A percentile compares a stretch with the other conserved stretches of the same genome.
Conservation (phyloP, 495 filamentous ascomycete genomes). For the Talaromyces borbonicus region DNA sequence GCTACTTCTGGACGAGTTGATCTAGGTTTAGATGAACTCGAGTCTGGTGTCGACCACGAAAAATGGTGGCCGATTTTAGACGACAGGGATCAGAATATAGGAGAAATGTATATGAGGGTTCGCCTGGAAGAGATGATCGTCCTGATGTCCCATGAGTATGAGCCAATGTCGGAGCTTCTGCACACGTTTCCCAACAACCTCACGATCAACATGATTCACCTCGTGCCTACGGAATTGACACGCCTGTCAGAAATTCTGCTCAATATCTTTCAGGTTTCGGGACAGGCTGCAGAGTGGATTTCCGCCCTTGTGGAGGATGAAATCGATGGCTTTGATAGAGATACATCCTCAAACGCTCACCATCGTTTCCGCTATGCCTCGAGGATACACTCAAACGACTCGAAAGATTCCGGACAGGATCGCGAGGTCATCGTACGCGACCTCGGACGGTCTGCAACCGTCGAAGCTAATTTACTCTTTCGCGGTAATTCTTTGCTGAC, state of each 20-base stretch:
- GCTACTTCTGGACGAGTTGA: constrained; percentile 65
- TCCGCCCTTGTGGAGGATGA: constrained; percentile 91
- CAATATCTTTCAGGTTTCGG: constrained; percentile 95
- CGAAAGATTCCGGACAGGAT: constrained; percentile 51
- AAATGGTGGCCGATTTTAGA: constrained; percentile 84
- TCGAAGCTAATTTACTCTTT: constrained; percentile 91
- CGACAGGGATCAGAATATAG: constrained; percentile 60
- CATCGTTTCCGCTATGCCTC: constrained; percentile 64
- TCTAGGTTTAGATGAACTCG: constrained; percentile 73
- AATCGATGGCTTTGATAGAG: constrained; percentile 85
- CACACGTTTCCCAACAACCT: constrained; percentile 76
- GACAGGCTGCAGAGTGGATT: constrained; percentile 79
- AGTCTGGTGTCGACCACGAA: constrained; percentile 69
- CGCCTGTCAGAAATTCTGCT: constrained; percentile 78
- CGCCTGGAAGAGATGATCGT: constrained; percentile 82
- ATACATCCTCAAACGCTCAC: constrained; percentile 44
- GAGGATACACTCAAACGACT: constrained; percentile 71
- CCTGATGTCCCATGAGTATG: constrained; percentile 76
- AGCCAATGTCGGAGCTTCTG: constrained; percentile 71
- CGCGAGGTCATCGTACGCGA: constrained; percentile 53
- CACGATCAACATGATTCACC: constrained; percentile 72
- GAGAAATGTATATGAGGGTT: constrained; percentile 79
- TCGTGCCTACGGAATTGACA: constrained; percentile 66
- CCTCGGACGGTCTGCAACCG: constrained; percentile 44
- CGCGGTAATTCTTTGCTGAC: constrained; percentile 92